Evolutionary conservation across 805 yeast genomes (phyloP).

Genomic region (Suhomyces pyralidae): DNA sequence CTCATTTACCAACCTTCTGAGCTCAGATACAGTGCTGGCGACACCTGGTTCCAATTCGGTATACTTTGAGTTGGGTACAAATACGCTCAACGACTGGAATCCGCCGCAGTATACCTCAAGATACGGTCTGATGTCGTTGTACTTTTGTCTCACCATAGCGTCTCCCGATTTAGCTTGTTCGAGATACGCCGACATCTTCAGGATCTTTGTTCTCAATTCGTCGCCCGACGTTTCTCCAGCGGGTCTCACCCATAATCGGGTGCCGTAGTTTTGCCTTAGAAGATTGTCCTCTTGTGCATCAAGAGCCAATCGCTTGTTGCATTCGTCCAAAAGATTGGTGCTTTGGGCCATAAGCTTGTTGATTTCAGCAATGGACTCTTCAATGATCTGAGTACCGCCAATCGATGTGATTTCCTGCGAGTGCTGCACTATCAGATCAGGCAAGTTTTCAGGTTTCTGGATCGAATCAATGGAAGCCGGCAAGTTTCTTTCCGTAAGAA

Average conservation of each 20-base stretch:
- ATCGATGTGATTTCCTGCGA: conserved; percentile 48
- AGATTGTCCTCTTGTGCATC: conserved; percentile 58
- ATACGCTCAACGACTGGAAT: conserved; percentile 24
- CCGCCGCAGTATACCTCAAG: conserved; percentile 47
- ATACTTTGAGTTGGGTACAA: conserved; percentile 41
- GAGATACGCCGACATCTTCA: conserved; percentile 47
- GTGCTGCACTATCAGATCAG: conserved; percentile 54
- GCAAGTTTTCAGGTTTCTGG: conserved; percentile 55
- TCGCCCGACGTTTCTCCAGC: conserved; percentile 45
- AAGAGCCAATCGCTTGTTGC: conserved; percentile 41
- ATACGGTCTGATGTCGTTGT: conserved; percentile 45
- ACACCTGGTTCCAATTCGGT: conserved; percentile 31
- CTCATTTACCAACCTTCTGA: conserved; percentile 33
- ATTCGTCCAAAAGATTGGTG: conserved; percentile 41
- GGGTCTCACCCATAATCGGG: conserved; percentile 51
- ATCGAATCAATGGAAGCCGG: conserved; percentile 64
- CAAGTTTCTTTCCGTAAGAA: conserved; percentile 48
- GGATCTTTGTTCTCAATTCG: conserved; percentile 37
- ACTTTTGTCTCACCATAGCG: conserved; percentile 44
- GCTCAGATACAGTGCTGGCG: conserved; percentile 26
- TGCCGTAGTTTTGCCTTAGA: conserved; percentile 47
- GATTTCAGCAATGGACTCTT: conserved; percentile 45
- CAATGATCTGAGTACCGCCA: conserved; percentile 52
- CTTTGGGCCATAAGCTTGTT: conserved; percentile 40
- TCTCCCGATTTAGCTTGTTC: conserved; percentile 64